Evolutionary conservation across 208 protist species (phyloP).

Genomic region (Porcisia deanei): DNA sequence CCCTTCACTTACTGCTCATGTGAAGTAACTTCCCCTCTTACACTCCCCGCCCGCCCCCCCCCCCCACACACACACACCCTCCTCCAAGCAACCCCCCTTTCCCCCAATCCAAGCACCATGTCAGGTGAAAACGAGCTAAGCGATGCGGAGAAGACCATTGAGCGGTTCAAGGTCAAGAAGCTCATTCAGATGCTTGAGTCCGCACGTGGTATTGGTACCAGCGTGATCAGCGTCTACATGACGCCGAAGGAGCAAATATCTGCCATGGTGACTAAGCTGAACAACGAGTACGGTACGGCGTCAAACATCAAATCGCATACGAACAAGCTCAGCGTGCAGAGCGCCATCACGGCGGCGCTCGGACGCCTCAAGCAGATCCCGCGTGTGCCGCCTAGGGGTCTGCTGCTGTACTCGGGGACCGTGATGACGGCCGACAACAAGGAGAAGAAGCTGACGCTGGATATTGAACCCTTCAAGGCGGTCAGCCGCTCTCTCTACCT

Average conservation of each 20-base stretch:
- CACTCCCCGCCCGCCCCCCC: background rate
- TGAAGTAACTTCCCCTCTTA: background rate
- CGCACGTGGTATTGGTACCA: slow-evolving; percentile 98
- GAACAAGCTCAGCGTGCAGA: slow-evolving; percentile 95
- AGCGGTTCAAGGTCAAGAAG: slow-evolving; percentile 99
- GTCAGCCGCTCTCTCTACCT: slow-evolving; percentile 99
- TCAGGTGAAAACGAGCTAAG: slow-evolving; percentile 72
- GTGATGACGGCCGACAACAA: slow-evolving; percentile 99
- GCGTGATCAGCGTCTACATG: slow-evolving; percentile 99
- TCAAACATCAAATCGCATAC: slow-evolving; percentile 99
- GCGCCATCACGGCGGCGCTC: slow-evolving; percentile 89
- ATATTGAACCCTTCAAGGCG: slow-evolving; percentile 99
- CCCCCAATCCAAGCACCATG: slow-evolving; percentile 19
- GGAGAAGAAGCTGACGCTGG: slow-evolving; percentile 99
- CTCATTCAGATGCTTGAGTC: slow-evolving; percentile 98
- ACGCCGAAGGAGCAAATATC: slow-evolving; percentile 98
- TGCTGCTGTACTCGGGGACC: slow-evolving; percentile 99
- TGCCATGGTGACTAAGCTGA: slow-evolving; percentile 98
- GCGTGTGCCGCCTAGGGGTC: slow-evolving; percentile 95
- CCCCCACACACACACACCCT: background rate
- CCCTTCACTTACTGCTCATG: too few relatives aligned
- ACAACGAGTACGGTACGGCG: slow-evolving; percentile 99
- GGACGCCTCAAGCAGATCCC: slow-evolving; percentile 94
- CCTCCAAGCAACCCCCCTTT: background rate
- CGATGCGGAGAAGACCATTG: slow-evolving; percentile 93